These are phyloP conservation scores for Phalaenopsis aphrodite DNA, from an alignment of 106 monocot genomes.

Conservation along the genomic window DNA sequence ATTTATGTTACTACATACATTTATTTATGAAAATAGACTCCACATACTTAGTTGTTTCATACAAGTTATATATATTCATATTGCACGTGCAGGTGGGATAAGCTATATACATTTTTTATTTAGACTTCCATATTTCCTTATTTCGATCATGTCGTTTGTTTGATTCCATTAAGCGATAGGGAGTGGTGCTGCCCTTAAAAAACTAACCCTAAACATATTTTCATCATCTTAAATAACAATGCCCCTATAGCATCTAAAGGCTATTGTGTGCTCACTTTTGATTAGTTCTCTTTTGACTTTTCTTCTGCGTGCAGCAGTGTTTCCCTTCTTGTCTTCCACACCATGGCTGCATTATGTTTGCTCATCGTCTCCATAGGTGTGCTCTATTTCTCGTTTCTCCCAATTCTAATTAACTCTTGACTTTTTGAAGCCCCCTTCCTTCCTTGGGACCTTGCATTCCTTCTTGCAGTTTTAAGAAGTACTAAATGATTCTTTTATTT, in stretches of 20 bases:
- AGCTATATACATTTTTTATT: not conserved
- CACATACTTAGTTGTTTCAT: not conserved
- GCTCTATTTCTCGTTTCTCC: conserved; percentile 9
- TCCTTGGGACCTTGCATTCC: not conserved
- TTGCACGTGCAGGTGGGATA: not conserved
- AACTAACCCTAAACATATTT: not conserved
- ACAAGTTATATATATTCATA: no score
- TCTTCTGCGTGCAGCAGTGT: conserved; percentile 1
- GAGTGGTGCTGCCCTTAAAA: not conserved
- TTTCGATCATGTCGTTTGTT: not conserved
- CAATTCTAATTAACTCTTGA: no score
- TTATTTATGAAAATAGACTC: not conserved
- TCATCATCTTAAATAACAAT: not conserved
- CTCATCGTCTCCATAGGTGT: conserved; percentile 39
- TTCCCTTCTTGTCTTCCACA: conserved; percentile 65
- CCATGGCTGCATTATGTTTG: conserved; percentile 47
- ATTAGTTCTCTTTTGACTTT: conserved; percentile 7
- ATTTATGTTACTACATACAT: no score
- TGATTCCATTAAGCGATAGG: not conserved
- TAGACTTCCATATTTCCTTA: not conserved
- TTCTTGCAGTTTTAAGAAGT: not conserved
- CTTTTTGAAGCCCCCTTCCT: no score
- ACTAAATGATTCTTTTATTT: not conserved
- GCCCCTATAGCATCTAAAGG: not conserved
- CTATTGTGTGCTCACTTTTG: not conserved